phyloP scores from a whole-genome alignment of 352 stramenopile species.

The Halophytophthora batemanensis region DNA sequence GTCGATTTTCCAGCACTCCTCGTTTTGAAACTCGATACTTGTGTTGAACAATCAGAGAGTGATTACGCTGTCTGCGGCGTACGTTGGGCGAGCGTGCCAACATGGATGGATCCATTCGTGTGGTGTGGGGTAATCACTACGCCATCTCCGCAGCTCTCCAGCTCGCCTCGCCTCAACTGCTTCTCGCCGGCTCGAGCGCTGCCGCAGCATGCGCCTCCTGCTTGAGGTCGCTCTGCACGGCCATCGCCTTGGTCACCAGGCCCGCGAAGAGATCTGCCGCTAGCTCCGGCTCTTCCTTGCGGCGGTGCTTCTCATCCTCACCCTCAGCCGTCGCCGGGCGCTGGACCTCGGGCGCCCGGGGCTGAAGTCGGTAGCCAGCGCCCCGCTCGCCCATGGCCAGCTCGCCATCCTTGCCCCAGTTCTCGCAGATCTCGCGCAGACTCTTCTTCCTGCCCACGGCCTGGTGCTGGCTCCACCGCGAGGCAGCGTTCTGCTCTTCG shows the following conservation, averaged over 20 bases:
- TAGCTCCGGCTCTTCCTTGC: constrained; percentile 16
- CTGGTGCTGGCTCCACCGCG: constrained; percentile 24
- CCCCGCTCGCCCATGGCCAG: too few species aligned
- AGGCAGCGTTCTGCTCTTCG: constrained; percentile 9
- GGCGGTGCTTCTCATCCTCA: constrained; percentile 4
- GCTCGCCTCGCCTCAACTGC: constrained; percentile 3
- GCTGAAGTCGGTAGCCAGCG: constrained; percentile 18
- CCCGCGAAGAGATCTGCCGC: constrained; percentile 33
- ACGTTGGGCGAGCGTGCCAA: too few species aligned
- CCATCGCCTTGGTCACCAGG: constrained; percentile 31
- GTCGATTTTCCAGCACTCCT: too few species aligned
- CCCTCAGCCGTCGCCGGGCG: constrained; percentile 5
- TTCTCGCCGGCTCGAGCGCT: constrained; percentile 2
- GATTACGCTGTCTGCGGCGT: too few species aligned
- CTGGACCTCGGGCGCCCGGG: constrained; percentile 26
- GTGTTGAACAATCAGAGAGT: too few species aligned
- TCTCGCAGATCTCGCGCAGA: constrained; percentile 16
- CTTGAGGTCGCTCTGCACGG: background rate
- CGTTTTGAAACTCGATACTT: too few species aligned
- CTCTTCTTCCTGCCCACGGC: constrained; percentile 15
- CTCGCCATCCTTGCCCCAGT: constrained; percentile 16
- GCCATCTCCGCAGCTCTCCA: too few species aligned
- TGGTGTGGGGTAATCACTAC: too few species aligned
- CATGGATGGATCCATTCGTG: too few species aligned
- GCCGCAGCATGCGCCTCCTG: background rate